Conservation (phyloP, 2,329 filamentous ascomycete species). For the Penicillium glabrum region DNA sequence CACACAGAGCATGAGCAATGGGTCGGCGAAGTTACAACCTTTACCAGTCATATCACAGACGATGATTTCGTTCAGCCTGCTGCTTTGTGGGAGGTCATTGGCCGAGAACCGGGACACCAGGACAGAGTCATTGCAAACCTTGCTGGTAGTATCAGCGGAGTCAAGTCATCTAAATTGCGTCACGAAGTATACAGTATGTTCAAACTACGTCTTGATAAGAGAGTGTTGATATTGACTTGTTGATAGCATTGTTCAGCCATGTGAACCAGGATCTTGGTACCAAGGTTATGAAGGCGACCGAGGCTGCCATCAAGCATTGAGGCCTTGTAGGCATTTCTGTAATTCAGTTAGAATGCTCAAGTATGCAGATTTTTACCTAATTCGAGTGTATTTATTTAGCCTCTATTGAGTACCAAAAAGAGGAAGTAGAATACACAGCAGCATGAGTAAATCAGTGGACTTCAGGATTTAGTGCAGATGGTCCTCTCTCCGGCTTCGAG, state of each 20-base stretch:
- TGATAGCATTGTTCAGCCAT: conserved; percentile 19
- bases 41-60: conserved; percentile 22
- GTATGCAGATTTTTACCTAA: too few relatives aligned
- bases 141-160: conserved; percentile 18
- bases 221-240: background rate
- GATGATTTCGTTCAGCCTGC: conserved; percentile 33
- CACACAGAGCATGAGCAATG: conserved; percentile 32
- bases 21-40: conserved; percentile 24
- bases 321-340: too few relatives aligned
- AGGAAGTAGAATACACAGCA: too few relatives aligned
- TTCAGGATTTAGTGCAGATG: too few relatives aligned
- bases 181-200: conserved; percentile 29
- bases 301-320: conserved; percentile 5
- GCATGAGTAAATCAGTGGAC: too few relatives aligned
- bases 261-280: conserved; percentile 22
- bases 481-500: too few relatives aligned
- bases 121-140: conserved; percentile 32
- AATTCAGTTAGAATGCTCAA: too few relatives aligned
- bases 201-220: background rate
- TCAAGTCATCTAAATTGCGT: conserved; percentile 22
- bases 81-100: conserved; percentile 32
- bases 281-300: conserved; percentile 10
- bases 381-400: too few relatives aligned
- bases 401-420: too few relatives aligned
- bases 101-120: conserved; percentile 33